Evolutionary conservation across 441 rosid species (phyloP).

Genomic region (Theobroma grandiflorum): DNA sequence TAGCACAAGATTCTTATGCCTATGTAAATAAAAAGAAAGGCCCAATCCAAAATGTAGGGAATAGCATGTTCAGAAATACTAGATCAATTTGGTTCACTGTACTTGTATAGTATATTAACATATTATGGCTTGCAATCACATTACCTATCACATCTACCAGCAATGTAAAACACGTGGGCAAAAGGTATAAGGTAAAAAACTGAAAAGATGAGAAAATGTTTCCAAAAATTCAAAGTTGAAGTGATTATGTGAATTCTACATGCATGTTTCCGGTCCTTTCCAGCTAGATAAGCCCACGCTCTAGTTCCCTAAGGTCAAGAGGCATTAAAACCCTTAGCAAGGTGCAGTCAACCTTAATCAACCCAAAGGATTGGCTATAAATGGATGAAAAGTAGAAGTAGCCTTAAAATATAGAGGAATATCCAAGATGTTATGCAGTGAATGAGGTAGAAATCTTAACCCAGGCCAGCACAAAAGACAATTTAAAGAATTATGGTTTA

Average conservation of each 20-base stretch:
- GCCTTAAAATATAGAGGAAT: constrained; percentile 10
- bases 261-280: neutral
- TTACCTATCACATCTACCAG: neutral
- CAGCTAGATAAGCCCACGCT: constrained; percentile 7
- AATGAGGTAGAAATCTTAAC: neutral
- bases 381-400: constrained; percentile 6
- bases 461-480: neutral
- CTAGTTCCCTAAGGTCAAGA: constrained; percentile 15
- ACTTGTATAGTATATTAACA: neutral
- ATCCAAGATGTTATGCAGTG: neutral
- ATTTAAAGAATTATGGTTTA: neutral
- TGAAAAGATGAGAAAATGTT: neutral
- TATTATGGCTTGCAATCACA: neutral
- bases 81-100: neutral
- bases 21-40: constrained; percentile 5
- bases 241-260: too few species aligned
- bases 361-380: neutral
- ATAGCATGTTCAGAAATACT: neutral
- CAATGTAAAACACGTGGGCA: neutral
- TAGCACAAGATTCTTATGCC: neutral
- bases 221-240: neutral
- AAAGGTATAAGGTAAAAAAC: constrained; percentile 1
- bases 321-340: constrained; percentile 14
- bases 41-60: neutral
- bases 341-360: neutral